A percentile compares a stretch with the other conserved stretches of the same genome.
These are phyloP conservation scores for Dendryphion nanum DNA, from an alignment of 2,329 filamentous ascomycete genomes.

Conservation along the genomic window DNA sequence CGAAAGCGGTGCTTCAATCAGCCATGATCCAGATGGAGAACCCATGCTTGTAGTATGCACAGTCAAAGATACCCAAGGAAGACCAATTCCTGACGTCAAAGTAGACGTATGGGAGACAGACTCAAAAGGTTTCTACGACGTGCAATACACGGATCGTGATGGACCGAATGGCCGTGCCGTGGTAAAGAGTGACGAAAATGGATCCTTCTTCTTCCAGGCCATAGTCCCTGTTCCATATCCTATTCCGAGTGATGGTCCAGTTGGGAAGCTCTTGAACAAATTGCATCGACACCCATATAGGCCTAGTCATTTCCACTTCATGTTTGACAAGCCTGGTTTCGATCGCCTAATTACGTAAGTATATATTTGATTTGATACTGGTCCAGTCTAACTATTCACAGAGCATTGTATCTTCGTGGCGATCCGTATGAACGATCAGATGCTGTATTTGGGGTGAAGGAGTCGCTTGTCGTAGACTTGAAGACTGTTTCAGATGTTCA, in stretches of 20 bases:
- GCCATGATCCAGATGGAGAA: conserved; percentile 65
- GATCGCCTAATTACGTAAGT: conserved; percentile 68
- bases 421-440: conserved; percentile 78
- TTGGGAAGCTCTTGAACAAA: conserved; percentile 44
- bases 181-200: conserved; percentile 65
- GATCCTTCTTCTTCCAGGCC: conserved; percentile 75
- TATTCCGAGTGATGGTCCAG: conserved; percentile 72
- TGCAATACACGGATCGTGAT: conserved; percentile 54
- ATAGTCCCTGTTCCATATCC: conserved; percentile 80
- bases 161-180: conserved; percentile 69
- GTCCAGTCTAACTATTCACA: neutral
- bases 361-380: conserved; percentile 23
- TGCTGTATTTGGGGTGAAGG: conserved; percentile 80
- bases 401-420: conserved; percentile 59
- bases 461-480: conserved; percentile 55
- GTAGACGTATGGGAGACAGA: conserved; percentile 83
- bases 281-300: conserved; percentile 10
- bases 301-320: conserved; percentile 37
- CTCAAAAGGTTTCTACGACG: conserved; percentile 72
- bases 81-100: conserved; percentile 61
- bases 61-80: conserved; percentile 61
- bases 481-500: neutral
- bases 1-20: conserved; percentile 58
- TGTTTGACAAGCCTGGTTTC: conserved; percentile 56
- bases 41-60: conserved; percentile 68